These are phyloP conservation scores for Afroboletus lepidellus DNA, from an alignment of 1,284 basidiomycete genomes.

Conservation along the genomic window DNA sequence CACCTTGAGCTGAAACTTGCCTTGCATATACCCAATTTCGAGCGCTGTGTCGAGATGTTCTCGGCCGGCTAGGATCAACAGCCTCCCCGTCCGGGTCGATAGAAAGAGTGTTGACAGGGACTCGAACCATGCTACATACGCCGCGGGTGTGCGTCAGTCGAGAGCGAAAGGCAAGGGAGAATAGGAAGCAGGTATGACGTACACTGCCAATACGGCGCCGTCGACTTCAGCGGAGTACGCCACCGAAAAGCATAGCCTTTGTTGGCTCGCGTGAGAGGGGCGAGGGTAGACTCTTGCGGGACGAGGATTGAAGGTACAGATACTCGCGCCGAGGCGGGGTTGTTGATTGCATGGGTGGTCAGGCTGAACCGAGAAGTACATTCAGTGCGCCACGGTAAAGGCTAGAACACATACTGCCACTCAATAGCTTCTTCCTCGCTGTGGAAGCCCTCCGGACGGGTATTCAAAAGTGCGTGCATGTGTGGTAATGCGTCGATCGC, in stretches of 20 bases:
- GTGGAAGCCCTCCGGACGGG: slow-evolving; percentile 82
- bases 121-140: slow-evolving; percentile 79
- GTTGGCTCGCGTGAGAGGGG: slow-evolving; percentile 32
- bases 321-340: slow-evolving; percentile 75
- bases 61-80: slow-evolving; percentile 89
- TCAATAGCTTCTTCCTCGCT: slow-evolving; percentile 84
- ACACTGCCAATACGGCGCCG: slow-evolving; percentile 91
- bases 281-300: slow-evolving; percentile 43
- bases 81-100: slow-evolving; percentile 70
- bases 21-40: slow-evolving; percentile 99
- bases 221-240: slow-evolving; percentile 83
- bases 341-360: slow-evolving; percentile 66
- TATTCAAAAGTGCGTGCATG: slow-evolving; percentile 87
- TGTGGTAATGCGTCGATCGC: slow-evolving; percentile 88
- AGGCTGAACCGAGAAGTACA: slow-evolving; percentile 3
- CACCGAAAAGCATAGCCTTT: slow-evolving; percentile 52
- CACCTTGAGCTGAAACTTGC: slow-evolving; percentile 94
- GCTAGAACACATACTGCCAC: slow-evolving; percentile 80
- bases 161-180: neutral
- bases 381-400: neutral
- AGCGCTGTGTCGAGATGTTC: slow-evolving; percentile 91
- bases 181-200: slow-evolving; percentile 23
- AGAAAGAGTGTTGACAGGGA: slow-evolving; percentile 82
- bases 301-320: slow-evolving; percentile 79
- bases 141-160: neutral